Base-by-base conservation (phyloP, 148 eudicot genomes). In the Rhododendron mucronatum region DNA sequence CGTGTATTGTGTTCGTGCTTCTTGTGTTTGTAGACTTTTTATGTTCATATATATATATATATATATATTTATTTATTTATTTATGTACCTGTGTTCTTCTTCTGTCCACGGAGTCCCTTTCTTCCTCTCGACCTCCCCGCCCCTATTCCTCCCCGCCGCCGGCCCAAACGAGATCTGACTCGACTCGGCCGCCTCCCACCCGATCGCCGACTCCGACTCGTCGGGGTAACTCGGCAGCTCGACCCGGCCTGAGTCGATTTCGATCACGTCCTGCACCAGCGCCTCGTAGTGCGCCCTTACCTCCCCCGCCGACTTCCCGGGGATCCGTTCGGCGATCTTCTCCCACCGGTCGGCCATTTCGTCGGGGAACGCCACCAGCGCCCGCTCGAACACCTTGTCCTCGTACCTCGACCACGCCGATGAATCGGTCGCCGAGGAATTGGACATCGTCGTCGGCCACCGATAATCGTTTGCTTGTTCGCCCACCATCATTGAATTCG, bases 21-120 rank as follows among this genome's bases (percentile, higher is more conserved):
- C 0, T 13, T 51, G 53, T 50, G 15, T 11, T 12, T 50, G 57
- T 53, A 15, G 57, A 53, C 18, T 53, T 50, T 10, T 50, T 50
- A 15, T 53, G 18, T 48, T 51, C 55, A 18, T 35, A 41, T 65
- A 75, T 15, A 37, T 5, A 47, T 30, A 28, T 21, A 47, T 4
- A 53, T 7, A 44, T n/a, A n/a, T n/a, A n/a, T n/a, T n/a, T n/a
- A n/a, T n/a, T n/a, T n/a, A n/a, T n/a, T n/a, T n/a, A n/a, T 11
- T 45, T 15, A 30, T 37, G 35, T 75, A 93, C 95, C 91, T 89
- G 89, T 93, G 95, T 45, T 93, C 95, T 74, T 93, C 93, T 84
- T 93, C 95, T 0, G 93, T 91, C 95, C 95, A 93, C 0, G 95
- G 93, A 3, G 91, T 93, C 3, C 95, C 95, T 78, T 93, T 93